Base-by-base conservation (phyloP, 2,329 filamentous ascomycete species). In the Hypoxylon sp. region DNA sequence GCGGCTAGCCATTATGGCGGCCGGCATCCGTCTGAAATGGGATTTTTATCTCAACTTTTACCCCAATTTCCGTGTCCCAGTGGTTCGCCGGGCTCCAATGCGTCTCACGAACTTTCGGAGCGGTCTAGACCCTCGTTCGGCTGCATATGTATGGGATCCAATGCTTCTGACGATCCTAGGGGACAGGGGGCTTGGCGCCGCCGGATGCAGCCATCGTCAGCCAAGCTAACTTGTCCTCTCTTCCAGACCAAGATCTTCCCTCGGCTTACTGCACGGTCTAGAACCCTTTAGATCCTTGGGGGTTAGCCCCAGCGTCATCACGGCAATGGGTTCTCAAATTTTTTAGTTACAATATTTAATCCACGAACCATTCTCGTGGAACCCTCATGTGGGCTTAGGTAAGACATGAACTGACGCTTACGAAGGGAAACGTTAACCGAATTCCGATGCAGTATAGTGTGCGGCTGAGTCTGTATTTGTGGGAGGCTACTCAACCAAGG, bases 111-210 rank as follows among this genome's bases (percentile, higher is more conserved):
- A 56, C 48, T 11, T 66, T 68, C 65, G 51, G 68, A 70, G 55
- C 68, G 68, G 62, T 70, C 68, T 70, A 70, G 68, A 70, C 65
- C 68, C 22, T 46, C 60, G 57, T 56, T 62, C 63, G 61, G 65
- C 68, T 65, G 68, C 68, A 68, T 19, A 55, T 44, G 47, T 37
- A 67, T 46, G 39, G 31, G 59, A 59, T 31, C 57, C 46, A 52
- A 59, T 56, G 50, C 58, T 54, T 62, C 44, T 44, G 47, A 26
- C 35, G 24, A 50, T 39, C 42, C 48, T 54, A 50, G 48, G 31
- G 31, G n/a, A 31, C 47, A 57, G 46, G 55, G 57, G 51, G 13
- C 50, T 63, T 63, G 61, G 57, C 62, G 50, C 39, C 31, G 42
- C 35, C 65, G 50, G 37, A 67, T 56, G 56, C 57, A 68, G 57